phyloP scores from a whole-genome alignment of 2,329 filamentous ascomycete genomes.

The Myotisia sp. region DNA sequence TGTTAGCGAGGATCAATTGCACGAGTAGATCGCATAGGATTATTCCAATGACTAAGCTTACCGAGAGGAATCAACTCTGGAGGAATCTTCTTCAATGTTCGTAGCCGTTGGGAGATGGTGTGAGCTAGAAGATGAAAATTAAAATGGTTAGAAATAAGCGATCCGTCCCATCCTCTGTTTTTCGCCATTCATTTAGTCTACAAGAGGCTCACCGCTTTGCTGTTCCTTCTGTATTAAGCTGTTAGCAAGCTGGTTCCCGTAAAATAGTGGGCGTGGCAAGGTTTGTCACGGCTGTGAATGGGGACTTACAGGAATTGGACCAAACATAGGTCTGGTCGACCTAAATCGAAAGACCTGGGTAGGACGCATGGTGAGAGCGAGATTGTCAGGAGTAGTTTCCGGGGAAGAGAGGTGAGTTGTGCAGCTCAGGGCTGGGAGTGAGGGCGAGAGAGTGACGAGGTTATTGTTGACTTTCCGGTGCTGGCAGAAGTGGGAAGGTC shows the following conservation, averaged over 20 bases:
- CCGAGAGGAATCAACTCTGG: conserved; percentile 89
- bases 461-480: background rate
- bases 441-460: background rate
- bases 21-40: background rate
- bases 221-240: conserved; percentile 42
- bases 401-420: background rate
- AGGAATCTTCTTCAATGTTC: conserved; percentile 77
- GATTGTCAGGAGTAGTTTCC: too few relatives aligned
- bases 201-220: conserved; percentile 42
- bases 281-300: conserved; percentile 7
- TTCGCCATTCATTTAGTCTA: too few relatives aligned
- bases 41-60: too few relatives aligned
- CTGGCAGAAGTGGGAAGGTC: conserved; percentile 3
- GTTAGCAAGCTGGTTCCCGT: conserved; percentile 26
- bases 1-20: conserved; percentile 14
- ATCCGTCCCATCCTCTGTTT: too few relatives aligned
- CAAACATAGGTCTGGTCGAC: conserved; percentile 31
- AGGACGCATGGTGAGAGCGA: conserved; percentile 50
- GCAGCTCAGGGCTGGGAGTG: background rate
- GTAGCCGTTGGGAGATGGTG: conserved; percentile 89
- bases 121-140: conserved; percentile 51
- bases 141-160: too few relatives aligned
- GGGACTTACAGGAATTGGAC: conserved; percentile 56
- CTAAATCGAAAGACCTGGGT: conserved; percentile 52
- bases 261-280: conserved; percentile 13